phyloP scores from a whole-genome alignment of 768 basidiomycete species.

The Cystofilobasidium capitatum region DNA sequence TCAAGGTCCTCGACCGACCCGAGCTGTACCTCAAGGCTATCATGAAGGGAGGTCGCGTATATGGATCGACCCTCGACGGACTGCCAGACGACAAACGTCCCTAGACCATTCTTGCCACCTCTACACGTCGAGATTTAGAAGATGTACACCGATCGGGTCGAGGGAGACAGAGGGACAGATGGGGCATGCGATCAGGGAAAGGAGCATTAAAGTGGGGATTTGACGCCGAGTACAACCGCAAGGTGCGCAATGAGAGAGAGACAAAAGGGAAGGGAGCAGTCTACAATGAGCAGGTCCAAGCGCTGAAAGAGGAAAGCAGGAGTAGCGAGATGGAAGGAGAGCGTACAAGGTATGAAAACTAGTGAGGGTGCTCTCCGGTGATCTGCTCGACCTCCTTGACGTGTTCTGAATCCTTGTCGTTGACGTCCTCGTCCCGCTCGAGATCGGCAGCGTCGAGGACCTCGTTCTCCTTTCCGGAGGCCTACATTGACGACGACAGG shows the following conservation, averaged over 20 bases:
- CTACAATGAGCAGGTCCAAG: too few relatives aligned
- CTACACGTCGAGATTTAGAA: too few relatives aligned
- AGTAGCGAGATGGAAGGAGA: neutral
- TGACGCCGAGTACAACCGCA: too few relatives aligned
- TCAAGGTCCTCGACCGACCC: conserved; percentile 43
- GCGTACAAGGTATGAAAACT: neutral
- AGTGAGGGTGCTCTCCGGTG: neutral
- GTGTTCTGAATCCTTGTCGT: neutral
- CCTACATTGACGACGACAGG: too few relatives aligned
- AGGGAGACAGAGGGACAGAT: neutral
- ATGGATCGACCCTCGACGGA: neutral
- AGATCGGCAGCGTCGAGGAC: conserved; percentile 44
- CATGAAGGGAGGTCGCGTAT: conserved; percentile 41
- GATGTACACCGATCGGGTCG: neutral
- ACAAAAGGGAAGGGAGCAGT: too few relatives aligned
- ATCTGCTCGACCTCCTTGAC: conserved; percentile 13
- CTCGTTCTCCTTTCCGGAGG: conserved; percentile 64
- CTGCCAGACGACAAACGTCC: too few relatives aligned
- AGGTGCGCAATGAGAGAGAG: too few relatives aligned
- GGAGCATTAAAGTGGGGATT: too few relatives aligned
- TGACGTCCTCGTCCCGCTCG: conserved; percentile 45
- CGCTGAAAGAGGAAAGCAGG: too few relatives aligned
- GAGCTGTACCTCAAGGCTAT: conserved; percentile 42
- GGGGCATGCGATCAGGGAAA: too few relatives aligned
- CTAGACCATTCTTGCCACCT: too few relatives aligned